A percentile compares a stretch with the other conserved stretches of the same genome.
phyloP scores from a whole-genome alignment of 2,329 filamentous ascomycete species.

The Rachicladosporium sp. region DNA sequence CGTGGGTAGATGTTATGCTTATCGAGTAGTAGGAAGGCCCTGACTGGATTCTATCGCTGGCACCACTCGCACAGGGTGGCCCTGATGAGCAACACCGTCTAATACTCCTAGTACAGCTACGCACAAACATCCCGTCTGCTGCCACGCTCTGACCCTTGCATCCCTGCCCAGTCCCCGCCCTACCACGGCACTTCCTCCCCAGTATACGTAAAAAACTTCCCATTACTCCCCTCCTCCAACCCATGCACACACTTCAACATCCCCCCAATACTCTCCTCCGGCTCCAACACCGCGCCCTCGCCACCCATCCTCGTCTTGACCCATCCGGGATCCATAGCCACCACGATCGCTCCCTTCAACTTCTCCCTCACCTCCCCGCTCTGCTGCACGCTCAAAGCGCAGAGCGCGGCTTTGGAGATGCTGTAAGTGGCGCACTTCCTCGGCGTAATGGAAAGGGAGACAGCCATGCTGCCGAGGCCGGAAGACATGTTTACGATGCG shows the following conservation, averaged over 20 bases:
- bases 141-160: too few species aligned
- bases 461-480: slow-evolving; percentile 22
- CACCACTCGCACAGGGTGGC: too few species aligned
- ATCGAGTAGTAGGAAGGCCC: too few species aligned
- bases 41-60: too few species aligned
- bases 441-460: slow-evolving; percentile 17
- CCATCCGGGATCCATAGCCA: slow-evolving; percentile 33
- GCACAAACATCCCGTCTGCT: too few species aligned
- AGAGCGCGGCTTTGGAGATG: slow-evolving; percentile 33
- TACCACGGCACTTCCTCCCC: slow-evolving; percentile 25
- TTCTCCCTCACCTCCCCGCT: slow-evolving; percentile 26
- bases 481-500: slow-evolving; percentile 25
- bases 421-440: slow-evolving; percentile 28
- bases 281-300: slow-evolving; percentile 27
- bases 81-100: too few species aligned
- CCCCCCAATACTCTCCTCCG: slow-evolving; percentile 25
- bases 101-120: too few species aligned
- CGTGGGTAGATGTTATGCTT: too few species aligned
- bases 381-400: slow-evolving; percentile 33
- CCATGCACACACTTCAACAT: slow-evolving; percentile 26
- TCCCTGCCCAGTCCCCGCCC: too few species aligned
- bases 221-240: slow-evolving; percentile 23
- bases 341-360: slow-evolving; percentile 19
- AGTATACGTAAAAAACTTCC: slow-evolving; percentile 27
- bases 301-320: slow-evolving; percentile 33